Conservation (phyloP, 73 alveolate species). For the Paramecium biaurelia region DNA sequence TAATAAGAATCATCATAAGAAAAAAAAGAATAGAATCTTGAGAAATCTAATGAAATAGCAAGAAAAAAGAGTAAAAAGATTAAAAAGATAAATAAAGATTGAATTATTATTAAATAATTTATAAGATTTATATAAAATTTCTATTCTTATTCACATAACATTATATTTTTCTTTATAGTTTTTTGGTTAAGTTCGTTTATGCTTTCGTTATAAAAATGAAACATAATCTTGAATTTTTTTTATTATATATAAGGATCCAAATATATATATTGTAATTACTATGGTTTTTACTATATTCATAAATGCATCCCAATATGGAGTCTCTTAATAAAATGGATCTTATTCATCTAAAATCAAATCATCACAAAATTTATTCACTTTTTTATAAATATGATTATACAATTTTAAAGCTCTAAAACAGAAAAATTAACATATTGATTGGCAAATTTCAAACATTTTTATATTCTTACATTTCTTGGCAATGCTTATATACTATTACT, state of each 20-base stretch:
- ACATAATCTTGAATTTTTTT: background rate
- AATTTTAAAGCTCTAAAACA: background rate
- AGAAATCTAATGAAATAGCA: background rate
- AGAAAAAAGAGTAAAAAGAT: background rate
- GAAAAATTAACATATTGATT: background rate
- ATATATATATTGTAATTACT: background rate
- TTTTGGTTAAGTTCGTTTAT: background rate
- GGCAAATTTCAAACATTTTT: background rate
- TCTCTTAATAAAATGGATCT: background rate
- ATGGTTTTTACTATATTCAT: background rate
- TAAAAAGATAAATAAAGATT: background rate
- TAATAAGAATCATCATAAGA: background rate
- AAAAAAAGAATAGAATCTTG: background rate
- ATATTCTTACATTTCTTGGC: background rate
- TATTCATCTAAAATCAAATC: background rate
- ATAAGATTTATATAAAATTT: background rate
- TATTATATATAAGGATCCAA: background rate
- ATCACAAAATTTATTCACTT: slow-evolving; percentile 4
- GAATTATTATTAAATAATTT: background rate
- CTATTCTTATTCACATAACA: background rate
- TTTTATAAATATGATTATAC: background rate
- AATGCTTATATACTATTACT: background rate
- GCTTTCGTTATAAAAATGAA: background rate
- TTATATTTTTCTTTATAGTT: background rate
- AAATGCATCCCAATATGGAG: background rate